Evolutionary conservation across 371 early-diverging fungal genomes (phyloP), one percentile per base, ranked within the genome.

Genomic region (Basidiobolus meristosporus): DNA sequence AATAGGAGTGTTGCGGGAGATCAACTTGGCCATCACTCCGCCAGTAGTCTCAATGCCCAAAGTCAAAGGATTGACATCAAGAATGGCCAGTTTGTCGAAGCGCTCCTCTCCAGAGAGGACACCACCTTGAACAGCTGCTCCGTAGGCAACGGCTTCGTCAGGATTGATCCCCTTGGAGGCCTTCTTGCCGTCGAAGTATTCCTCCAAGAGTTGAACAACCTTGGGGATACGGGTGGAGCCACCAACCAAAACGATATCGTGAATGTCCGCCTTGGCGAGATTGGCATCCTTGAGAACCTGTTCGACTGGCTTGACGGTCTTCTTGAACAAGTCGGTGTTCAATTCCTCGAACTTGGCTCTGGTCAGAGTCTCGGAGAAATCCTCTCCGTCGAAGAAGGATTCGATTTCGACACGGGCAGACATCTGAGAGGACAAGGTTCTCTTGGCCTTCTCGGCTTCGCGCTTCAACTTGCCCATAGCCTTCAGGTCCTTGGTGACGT

Each of bases 171-270:
- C 73, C 69, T 85, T 87, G 62, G 82, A 79, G 17, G 97, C 90
- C 56, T 91, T 84, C 59, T 81, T 81, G 47, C 91, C 91, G 67
- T 59, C 62, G 56, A 98, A 98, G 59, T 82, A 76, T 12, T 73
- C 66, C 61, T 88, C 81, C 46, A 98, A 88, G 33, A 88, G 68
- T 50, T 84, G 79, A 57, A 88, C 82, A 38, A 99, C 92, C 71
- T 88, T 90, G 60, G 98, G 98, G 63, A 98, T 91, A 66, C 97
- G 83, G 50, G 97, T 90, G n/a, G n/a, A n/a, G n/a, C n/a, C n/a
- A n/a, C n/a, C n/a, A n/a, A n/a, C n/a, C n/a, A n/a, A n/a, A n/a
- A 99, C 90, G 45, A 98, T 90, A 57, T 98, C 97, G 59, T 88
- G 77, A 44, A 99, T 86, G 43, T 87, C 83, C 41, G 66, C 70